Percentiles rank a stretch among this genome's conserved stretches.
Evolutionary conservation across 2,329 filamentous ascomycete species (phyloP).

Genomic region (Aureobasidium sp.): DNA sequence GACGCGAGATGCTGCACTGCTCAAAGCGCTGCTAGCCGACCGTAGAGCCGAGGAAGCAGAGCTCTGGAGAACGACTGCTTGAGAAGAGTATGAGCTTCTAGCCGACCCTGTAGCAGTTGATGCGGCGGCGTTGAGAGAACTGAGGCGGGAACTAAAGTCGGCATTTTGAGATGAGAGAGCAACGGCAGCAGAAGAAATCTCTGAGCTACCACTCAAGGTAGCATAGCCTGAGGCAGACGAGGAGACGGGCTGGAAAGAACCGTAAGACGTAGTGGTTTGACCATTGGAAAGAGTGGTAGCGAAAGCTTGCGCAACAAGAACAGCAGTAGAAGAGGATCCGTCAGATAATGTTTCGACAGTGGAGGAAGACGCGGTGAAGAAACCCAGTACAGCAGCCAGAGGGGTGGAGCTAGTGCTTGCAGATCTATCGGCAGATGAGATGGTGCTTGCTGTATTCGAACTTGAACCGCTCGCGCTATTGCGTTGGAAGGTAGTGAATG

Average conservation of each 20-base stretch:
- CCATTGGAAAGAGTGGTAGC: constrained; percentile 16
- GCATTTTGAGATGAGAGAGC: background rate
- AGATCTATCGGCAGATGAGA: background rate
- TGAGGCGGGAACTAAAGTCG: background rate
- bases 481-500: constrained; percentile 7
- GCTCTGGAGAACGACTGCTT: background rate
- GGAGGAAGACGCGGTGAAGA: constrained; percentile 10
- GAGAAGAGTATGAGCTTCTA: constrained; percentile 12
- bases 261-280: constrained; percentile 12
- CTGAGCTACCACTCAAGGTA: background rate
- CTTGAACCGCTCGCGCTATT: background rate
- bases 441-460: background rate
- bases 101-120: constrained; percentile 11
- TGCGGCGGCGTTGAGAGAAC: background rate
- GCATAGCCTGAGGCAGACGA: background rate
- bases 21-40: background rate
- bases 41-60: constrained; percentile 1
- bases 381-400: constrained; percentile 7
- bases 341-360: constrained; percentile 16
- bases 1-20: background rate
- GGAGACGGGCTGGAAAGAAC: constrained; percentile 4
- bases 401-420: background rate
- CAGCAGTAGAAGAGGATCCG: constrained; percentile 10
- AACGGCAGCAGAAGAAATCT: background rate
- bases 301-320: background rate